A percentile compares a stretch with the other conserved stretches of the same genome.
These are phyloP conservation scores for Neofusicoccum cordaticola DNA, from an alignment of 2,329 filamentous ascomycete species.

Conservation along the genomic window DNA sequence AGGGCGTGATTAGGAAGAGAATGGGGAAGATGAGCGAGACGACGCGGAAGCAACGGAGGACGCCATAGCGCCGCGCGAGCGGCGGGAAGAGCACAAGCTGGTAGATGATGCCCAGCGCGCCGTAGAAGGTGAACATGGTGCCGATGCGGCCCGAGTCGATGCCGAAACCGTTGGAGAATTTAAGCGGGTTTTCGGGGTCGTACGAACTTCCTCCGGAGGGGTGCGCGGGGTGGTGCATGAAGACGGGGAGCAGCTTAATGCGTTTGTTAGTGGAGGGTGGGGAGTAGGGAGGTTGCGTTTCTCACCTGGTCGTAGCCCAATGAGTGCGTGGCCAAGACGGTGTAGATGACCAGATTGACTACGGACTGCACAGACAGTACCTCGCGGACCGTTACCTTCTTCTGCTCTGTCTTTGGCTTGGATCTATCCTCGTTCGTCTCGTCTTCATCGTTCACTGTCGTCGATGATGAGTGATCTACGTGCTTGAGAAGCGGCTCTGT, in stretches of 20 bases:
- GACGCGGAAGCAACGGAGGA: slow-evolving; percentile 69
- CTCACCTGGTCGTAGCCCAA: slow-evolving; percentile 74
- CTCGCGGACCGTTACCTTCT: slow-evolving; percentile 51
- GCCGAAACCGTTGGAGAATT: slow-evolving; percentile 81
- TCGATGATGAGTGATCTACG: neutral
- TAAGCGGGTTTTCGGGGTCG: slow-evolving; percentile 64
- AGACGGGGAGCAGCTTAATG: slow-evolving; percentile 69
- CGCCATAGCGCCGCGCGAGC: slow-evolving; percentile 69
- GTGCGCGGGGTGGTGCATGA: slow-evolving; percentile 71
- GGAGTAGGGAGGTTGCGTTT: neutral
- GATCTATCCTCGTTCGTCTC: slow-evolving; percentile 13
- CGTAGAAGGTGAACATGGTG: slow-evolving; percentile 79
- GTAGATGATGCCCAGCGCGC: slow-evolving; percentile 71
- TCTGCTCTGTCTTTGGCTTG: slow-evolving; percentile 11
- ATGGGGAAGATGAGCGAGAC: slow-evolving; percentile 68
- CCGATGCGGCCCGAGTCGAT: slow-evolving; percentile 72
- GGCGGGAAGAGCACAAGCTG: slow-evolving; percentile 86
- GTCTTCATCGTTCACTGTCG: slow-evolving; percentile 25
- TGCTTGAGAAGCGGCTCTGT: slow-evolving; percentile 18
- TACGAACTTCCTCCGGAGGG: slow-evolving; percentile 11
- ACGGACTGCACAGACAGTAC: slow-evolving; percentile 73
- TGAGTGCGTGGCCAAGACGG: slow-evolving; percentile 75
- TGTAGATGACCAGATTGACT: slow-evolving; percentile 74
- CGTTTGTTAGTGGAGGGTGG: slow-evolving; percentile 4
- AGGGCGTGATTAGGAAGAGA: slow-evolving; percentile 78